A percentile compares a stretch with the other conserved stretches of the same genome.
Evolutionary conservation across 345 rosid species (phyloP).

Genomic region (Noccaea caerulescens): DNA sequence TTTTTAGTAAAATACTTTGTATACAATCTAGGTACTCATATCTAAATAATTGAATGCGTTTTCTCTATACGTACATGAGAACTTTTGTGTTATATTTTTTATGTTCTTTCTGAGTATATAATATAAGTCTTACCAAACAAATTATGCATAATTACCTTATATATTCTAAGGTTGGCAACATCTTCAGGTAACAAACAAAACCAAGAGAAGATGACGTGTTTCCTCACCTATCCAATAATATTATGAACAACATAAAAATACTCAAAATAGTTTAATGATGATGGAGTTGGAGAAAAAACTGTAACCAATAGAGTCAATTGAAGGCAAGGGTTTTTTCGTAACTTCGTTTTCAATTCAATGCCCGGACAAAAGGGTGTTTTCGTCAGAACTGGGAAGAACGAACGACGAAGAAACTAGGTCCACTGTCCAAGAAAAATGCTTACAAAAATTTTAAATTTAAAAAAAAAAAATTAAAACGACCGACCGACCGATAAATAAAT

Average conservation of each 20-base stretch:
- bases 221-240: slow-evolving; percentile 30
- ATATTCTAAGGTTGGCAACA: slow-evolving; percentile 22
- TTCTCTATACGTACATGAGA: no score
- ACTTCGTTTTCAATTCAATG: not conserved
- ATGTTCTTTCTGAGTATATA: no score
- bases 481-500: slow-evolving; percentile 31
- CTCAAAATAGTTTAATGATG: not conserved
- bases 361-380: slow-evolving; percentile 23
- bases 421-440: slow-evolving; percentile 41
- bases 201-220: slow-evolving; percentile 31
- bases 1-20: no score
- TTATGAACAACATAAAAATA: not conserved
- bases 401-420: slow-evolving; percentile 28
- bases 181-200: slow-evolving; percentile 22
- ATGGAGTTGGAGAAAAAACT: slow-evolving; percentile 17
- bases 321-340: slow-evolving; percentile 18
- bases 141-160: not conserved
- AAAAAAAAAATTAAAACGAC: not conserved
- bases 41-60: no score
- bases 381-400: slow-evolving; percentile 30
- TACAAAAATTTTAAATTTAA: not conserved
- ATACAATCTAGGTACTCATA: no score
- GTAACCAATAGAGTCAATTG: slow-evolving; percentile 23
- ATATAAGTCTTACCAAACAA: not conserved
- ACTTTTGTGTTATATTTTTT: no score